phyloP scores from a whole-genome alignment of 495 filamentous ascomycete genomes.

The Cercophora sp. region DNA sequence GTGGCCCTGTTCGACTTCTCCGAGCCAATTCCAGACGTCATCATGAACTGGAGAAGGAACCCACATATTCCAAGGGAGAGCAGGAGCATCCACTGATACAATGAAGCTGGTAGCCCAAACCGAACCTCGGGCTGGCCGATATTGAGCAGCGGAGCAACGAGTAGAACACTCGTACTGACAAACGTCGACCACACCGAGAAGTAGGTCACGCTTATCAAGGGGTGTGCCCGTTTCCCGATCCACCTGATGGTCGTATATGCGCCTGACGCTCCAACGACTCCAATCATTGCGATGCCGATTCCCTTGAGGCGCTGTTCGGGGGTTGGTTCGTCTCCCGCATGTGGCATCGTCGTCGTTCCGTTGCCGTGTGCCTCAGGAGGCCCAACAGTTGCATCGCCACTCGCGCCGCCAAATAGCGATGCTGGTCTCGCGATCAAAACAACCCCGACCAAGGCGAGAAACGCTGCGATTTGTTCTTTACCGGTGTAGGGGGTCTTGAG shows the following conservation, averaged over 20 bases:
- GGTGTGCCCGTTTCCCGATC: slow-evolving; percentile 81
- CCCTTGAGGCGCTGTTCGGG: slow-evolving; percentile 67
- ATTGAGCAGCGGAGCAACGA: slow-evolving; percentile 41
- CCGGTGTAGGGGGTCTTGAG: slow-evolving; percentile 74
- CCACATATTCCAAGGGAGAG: slow-evolving; percentile 68
- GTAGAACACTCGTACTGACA: slow-evolving; percentile 58
- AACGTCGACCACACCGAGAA: slow-evolving; percentile 69
- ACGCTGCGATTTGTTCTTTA: slow-evolving; percentile 68
- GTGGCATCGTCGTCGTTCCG: slow-evolving; percentile 4
- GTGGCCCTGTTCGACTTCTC: slow-evolving; percentile 69
- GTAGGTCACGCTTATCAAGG: slow-evolving; percentile 82
- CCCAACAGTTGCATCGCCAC: slow-evolving; percentile 1
- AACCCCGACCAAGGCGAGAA: slow-evolving; percentile 76
- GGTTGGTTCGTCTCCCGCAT: slow-evolving; percentile 41
- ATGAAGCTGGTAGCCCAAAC: slow-evolving; percentile 58
- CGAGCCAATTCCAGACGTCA: slow-evolving; percentile 74
- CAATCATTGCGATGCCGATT: slow-evolving; percentile 68
- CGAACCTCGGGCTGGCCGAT: slow-evolving; percentile 49
- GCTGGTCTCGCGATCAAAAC: slow-evolving; percentile 77
- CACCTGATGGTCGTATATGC: slow-evolving; percentile 79
- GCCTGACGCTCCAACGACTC: slow-evolving; percentile 72
- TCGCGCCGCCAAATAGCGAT: slow-evolving; percentile 46
- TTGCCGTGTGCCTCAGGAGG: not conserved
- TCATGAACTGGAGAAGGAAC: slow-evolving; percentile 80
- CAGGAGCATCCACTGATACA: slow-evolving; percentile 68